Percentiles rank a stretch among this genome's conserved stretches.
Evolutionary conservation across 805 yeast species (phyloP).

Genomic region (Yamadazyma philogaea): DNA sequence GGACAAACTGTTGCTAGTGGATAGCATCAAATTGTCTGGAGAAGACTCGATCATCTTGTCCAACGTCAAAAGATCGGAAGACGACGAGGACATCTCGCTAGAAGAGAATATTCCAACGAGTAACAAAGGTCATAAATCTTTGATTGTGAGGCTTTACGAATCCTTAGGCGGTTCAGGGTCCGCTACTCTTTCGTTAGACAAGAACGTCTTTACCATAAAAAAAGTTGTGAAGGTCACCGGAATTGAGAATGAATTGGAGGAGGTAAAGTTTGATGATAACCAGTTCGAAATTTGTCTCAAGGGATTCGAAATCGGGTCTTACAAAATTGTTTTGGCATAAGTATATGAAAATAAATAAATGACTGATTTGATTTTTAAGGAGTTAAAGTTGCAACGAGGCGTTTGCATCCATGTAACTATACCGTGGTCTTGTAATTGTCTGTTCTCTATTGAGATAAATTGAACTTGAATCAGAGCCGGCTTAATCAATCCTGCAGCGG

Average conservation of each 20-base stretch:
- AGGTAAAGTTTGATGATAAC: conserved; percentile 24
- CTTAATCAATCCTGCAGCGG: no score
- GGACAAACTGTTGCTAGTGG: conserved; percentile 14
- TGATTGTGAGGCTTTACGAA: conserved; percentile 79
- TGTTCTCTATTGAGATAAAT: no score
- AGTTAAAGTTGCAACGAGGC: no score
- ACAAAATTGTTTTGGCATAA: conserved; percentile 42
- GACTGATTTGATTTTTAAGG: conserved; percentile 1
- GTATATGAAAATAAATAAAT: not conserved
- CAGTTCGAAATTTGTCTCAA: conserved; percentile 42
- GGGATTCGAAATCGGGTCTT: conserved; percentile 78
- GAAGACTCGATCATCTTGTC: conserved; percentile 59
- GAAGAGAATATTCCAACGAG: conserved; percentile 47
- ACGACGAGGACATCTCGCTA: conserved; percentile 58
- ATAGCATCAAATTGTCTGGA: conserved; percentile 42
- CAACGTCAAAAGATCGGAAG: conserved; percentile 83
- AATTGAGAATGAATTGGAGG: conserved; percentile 51
- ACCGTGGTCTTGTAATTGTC: no score
- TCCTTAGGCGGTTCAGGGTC: conserved; percentile 72
- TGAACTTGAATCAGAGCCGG: no score
- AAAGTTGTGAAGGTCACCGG: conserved; percentile 55
- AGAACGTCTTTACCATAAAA: conserved; percentile 36
- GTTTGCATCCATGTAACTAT: no score
- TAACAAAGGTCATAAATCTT: conserved; percentile 36
- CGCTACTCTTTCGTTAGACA: conserved; percentile 47